Evolutionary conservation across 768 basidiomycete genomes (phyloP).

Genomic region (Xerocomus potaroensis): DNA sequence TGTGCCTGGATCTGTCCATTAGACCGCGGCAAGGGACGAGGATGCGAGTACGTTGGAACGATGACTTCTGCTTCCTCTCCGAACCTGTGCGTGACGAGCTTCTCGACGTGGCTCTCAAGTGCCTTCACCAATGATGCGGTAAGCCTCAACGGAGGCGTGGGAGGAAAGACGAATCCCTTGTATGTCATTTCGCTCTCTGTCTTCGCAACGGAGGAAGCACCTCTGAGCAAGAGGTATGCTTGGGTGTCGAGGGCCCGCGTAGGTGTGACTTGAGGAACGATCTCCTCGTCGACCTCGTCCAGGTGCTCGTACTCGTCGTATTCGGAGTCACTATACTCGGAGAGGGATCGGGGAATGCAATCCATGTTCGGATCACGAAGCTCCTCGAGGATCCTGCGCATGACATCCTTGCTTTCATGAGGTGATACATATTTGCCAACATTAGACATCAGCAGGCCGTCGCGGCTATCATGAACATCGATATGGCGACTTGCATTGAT

Average conservation of each 20-base stretch:
- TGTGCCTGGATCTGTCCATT: slow-evolving; percentile 3
- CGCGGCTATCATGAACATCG: neutral
- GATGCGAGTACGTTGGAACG: neutral
- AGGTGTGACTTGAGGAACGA: neutral
- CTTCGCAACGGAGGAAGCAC: neutral
- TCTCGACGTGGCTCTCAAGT: neutral
- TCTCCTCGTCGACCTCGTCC: neutral
- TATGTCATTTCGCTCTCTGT: slow-evolving; percentile 2
- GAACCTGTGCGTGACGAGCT: neutral
- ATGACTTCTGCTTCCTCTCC: neutral
- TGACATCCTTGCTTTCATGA: slow-evolving; percentile 3
- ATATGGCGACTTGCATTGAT: neutral
- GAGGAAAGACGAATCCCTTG: slow-evolving; percentile 4
- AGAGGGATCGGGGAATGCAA: neutral
- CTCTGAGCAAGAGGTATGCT: slow-evolving; percentile 1
- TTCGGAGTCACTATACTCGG: slow-evolving; percentile 5
- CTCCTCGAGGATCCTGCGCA: slow-evolving; percentile 12
- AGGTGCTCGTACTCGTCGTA: neutral
- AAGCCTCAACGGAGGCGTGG: neutral
- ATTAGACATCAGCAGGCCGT: neutral
- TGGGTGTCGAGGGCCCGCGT: neutral
- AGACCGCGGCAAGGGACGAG: slow-evolving; percentile 1
- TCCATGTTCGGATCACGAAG: slow-evolving; percentile 14
- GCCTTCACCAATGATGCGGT: neutral
- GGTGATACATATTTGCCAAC: too few relatives aligned